Conservation (phyloP, 192 early-diverging fungal species). For the Backusella tarrabulga region DNA sequence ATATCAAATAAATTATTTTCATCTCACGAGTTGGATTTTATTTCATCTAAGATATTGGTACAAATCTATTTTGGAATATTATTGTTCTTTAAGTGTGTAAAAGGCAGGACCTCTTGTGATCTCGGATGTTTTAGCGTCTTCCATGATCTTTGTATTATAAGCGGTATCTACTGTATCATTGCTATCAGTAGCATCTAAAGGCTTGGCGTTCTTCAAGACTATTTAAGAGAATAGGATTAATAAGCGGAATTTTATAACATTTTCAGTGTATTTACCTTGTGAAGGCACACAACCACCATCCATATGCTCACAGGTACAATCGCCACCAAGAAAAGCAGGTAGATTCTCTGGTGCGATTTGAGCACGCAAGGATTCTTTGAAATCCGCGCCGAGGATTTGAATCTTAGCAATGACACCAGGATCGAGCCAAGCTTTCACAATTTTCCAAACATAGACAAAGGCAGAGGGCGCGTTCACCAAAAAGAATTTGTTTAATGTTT, state of each 20-base stretch:
- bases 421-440: slow-evolving; percentile 77
- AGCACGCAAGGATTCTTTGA: slow-evolving; percentile 52
- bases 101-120: slow-evolving; percentile 4
- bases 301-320: slow-evolving; percentile 72
- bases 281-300: slow-evolving; percentile 60
- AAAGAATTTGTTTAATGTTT: slow-evolving; percentile 88
- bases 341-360: slow-evolving; percentile 67
- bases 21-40: not conserved
- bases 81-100: slow-evolving; percentile 4
- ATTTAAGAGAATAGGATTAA: not conserved
- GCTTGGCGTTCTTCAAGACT: slow-evolving; percentile 30
- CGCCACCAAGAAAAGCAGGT: slow-evolving; percentile 69
- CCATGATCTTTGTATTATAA: slow-evolving; percentile 32
- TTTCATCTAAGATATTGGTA: not conserved
- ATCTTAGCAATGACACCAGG: slow-evolving; percentile 69
- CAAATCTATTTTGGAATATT: not conserved
- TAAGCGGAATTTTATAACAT: not conserved
- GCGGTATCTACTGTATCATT: slow-evolving; percentile 27
- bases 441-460: slow-evolving; percentile 81
- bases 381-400: slow-evolving; percentile 65
- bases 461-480: slow-evolving; percentile 92
- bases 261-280: slow-evolving; percentile 15
- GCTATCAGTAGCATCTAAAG: slow-evolving; percentile 1
- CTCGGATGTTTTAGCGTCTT: slow-evolving; percentile 16
- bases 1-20: not conserved